Conservation (phyloP, 768 basidiomycete species). For the Boletus rubescentipes region DNA sequence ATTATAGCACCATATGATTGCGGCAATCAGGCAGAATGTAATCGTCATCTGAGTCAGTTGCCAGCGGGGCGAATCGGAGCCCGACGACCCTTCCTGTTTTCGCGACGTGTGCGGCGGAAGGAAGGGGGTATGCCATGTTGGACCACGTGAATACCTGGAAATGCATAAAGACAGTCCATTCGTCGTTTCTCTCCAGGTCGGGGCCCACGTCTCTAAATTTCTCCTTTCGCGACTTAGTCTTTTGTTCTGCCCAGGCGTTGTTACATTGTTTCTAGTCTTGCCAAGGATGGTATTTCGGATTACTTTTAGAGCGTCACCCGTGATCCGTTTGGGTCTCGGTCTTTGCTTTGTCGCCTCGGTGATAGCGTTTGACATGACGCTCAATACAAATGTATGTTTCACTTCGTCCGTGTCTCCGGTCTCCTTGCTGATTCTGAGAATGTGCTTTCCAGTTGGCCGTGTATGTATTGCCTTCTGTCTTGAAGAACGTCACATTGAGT, state of each 20-base stretch:
- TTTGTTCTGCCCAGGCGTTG: neutral
- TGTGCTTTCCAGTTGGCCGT: constrained; percentile 23
- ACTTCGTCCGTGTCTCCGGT: neutral
- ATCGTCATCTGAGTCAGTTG: constrained; percentile 1
- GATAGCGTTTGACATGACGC: constrained; percentile 27
- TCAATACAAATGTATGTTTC: constrained; percentile 24
- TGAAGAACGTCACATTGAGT: neutral
- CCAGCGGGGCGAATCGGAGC: constrained; percentile 19
- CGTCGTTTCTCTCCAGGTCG: neutral
- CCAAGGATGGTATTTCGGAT: constrained; percentile 11
- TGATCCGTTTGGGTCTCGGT: constrained; percentile 16
- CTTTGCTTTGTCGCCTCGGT: constrained; percentile 12
- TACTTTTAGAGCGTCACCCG: neutral
- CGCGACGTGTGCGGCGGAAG: constrained; percentile 5
- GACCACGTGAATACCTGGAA: constrained; percentile 12
- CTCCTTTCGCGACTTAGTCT: neutral
- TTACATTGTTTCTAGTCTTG: neutral
- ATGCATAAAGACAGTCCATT: constrained; percentile 13
- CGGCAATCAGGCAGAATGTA: neutral
- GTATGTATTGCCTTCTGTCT: constrained; percentile 7
- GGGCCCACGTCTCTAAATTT: neutral
- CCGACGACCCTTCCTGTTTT: neutral
- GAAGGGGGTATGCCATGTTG: constrained; percentile 7
- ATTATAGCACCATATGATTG: neutral
- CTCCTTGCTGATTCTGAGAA: neutral